Base-by-base conservation (phyloP, 1,284 basidiomycete genomes). In the Leccinum angustisporum region DNA sequence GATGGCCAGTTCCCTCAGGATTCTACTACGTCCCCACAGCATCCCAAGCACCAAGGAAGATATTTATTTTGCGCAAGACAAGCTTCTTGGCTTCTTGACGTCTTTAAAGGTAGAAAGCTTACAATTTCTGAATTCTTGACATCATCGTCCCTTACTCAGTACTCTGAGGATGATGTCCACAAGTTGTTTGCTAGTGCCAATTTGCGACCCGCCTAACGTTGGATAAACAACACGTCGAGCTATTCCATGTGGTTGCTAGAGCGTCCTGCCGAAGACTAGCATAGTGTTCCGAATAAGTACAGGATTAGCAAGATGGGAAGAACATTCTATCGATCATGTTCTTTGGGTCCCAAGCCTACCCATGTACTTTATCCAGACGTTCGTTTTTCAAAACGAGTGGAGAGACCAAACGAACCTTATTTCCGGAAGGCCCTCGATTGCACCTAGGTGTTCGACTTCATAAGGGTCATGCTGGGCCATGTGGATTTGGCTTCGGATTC, bases 211-310 rank as follows among this genome's bases (percentile, higher is more conserved):
- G 82, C 98, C 56, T 87, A 95, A 68, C 86, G 88, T 40, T 99
- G 95, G 96, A 88, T 81, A 54, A 92, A 95, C 66, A 83, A 81
- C 54, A 78, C 83, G 40, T 81, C 82, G 1, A 85, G 86, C 54
- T 97, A 97, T 75, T 91, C 92, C 2, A 78, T 98, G 33, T 98
- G 94, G 91, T 83, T 98, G 1, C 83, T 98, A 30, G 95, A 98
- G 75, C 87, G 94, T 40, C 21, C 69, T n/a, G 21, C 36, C 10
- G 21, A 58, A 18, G 61, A 57, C 56, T 75, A 67, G 66, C 87
- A 85, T 73, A 87, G 76, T 95, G 34, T 36, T 36, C 34, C 34
- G 2, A 36, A 36, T 13, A 36, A 36, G n/a, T n/a, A n/a, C n/a
- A n/a, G n/a, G 34, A 98, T 59, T 99, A 95, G 94, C 76, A 85